Percentiles rank a stretch among this genome's conserved stretches.
Conservation (phyloP, 139 green algal genomes). For the Astrephomene gubernaculifera region DNA sequence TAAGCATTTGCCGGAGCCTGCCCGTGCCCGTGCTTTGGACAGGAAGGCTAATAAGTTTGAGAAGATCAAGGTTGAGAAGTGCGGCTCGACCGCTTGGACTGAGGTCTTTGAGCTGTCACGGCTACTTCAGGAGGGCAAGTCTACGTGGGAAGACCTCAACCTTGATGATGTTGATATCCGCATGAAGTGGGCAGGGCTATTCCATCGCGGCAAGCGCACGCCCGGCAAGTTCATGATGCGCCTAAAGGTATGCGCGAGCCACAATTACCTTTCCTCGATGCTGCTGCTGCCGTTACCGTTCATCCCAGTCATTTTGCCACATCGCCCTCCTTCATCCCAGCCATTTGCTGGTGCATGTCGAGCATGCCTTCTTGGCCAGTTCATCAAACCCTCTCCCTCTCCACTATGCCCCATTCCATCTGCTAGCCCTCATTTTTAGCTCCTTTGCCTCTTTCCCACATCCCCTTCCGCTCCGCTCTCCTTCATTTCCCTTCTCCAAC, state of each 20-base stretch:
- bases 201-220: constrained; percentile 95
- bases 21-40: constrained; percentile 63
- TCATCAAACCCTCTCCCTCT: background rate
- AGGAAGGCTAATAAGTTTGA: constrained; percentile 86
- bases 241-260: constrained; percentile 80
- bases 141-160: constrained; percentile 82
- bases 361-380: background rate
- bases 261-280: too few species aligned
- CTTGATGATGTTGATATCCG: constrained; percentile 96
- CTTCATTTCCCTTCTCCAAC: background rate
- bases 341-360: too few species aligned
- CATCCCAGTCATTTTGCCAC: too few species aligned
- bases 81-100: constrained; percentile 80
- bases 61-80: constrained; percentile 89
- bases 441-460: background rate
- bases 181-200: constrained; percentile 97
- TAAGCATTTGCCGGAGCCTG: constrained; percentile 73
- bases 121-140: constrained; percentile 83
- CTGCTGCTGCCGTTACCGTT: too few species aligned
- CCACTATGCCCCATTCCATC: background rate
- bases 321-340: too few species aligned
- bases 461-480: background rate
- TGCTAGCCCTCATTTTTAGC: background rate
- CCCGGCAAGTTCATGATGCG: constrained; percentile 98
- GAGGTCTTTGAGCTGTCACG: constrained; percentile 70